Evolutionary conservation across 352 stramenopile species (phyloP).

Genomic region (Phytophthora tubulina): DNA sequence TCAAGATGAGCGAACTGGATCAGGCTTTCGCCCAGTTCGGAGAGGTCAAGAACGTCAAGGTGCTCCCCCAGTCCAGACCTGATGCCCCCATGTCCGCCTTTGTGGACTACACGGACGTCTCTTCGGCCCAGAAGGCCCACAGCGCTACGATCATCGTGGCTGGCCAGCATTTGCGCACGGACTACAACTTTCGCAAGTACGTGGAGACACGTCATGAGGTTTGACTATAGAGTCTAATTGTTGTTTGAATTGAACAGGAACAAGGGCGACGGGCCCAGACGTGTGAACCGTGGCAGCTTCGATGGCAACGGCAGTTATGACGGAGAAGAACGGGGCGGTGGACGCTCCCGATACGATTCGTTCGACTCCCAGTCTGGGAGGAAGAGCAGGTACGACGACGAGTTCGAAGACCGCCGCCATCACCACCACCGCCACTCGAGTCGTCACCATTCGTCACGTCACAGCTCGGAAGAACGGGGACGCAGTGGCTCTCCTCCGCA

Average conservation of each 20-base stretch:
- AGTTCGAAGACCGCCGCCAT: conserved; percentile 33
- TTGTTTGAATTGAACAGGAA: conserved; percentile 18
- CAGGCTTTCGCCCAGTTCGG: conserved; percentile 67
- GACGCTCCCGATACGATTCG: conserved; percentile 35
- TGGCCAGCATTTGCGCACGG: conserved; percentile 53
- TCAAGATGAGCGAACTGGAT: conserved; percentile 70
- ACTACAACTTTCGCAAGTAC: conserved; percentile 68
- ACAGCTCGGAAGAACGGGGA: conserved; percentile 39
- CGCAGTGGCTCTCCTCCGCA: conserved; percentile 36
- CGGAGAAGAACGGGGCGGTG: conserved; percentile 21
- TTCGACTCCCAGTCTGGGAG: conserved; percentile 30
- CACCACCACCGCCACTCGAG: conserved; percentile 32
- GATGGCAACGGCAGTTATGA: conserved; percentile 30
- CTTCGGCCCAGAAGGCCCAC: conserved; percentile 56
- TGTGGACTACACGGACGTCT: conserved; percentile 62
- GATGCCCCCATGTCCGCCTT: conserved; percentile 73
- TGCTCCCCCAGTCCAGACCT: conserved; percentile 51
- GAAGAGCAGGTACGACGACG: conserved; percentile 36
- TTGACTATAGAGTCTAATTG: not conserved
- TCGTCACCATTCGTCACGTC: conserved; percentile 41
- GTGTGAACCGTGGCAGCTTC: conserved; percentile 27
- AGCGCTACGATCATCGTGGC: conserved; percentile 53
- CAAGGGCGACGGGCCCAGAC: conserved; percentile 36
- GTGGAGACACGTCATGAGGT: not conserved
- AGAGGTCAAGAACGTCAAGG: conserved; percentile 71